Evolutionary conservation across 345 rosid genomes (phyloP).

Genomic region (Adansonia digitata): DNA sequence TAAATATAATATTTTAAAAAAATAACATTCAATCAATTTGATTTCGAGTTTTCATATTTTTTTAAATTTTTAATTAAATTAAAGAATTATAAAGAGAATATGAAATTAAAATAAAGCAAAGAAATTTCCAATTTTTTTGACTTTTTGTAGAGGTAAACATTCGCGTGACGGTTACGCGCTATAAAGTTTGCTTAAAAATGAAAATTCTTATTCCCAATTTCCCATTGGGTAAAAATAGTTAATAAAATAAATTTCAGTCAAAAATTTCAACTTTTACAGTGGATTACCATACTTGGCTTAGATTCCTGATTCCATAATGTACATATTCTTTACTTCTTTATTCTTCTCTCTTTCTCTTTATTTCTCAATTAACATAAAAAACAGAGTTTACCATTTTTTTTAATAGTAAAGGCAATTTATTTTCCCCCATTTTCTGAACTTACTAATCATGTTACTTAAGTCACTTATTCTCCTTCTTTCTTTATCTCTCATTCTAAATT

Average conservation of each 20-base stretch:
- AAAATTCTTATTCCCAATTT: no score
- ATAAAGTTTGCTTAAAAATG: no score
- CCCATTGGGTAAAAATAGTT: not conserved
- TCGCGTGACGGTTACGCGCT: no score
- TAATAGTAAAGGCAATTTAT: not conserved
- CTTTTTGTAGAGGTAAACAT: no score
- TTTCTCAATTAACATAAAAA: no score
- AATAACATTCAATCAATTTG: no score
- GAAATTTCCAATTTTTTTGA: not conserved
- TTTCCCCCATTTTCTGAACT: constrained; percentile 11
- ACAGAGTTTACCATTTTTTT: not conserved
- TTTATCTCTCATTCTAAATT: not conserved
- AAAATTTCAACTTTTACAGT: no score
- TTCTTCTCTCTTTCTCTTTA: no score
- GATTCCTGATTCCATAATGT: constrained; percentile 35
- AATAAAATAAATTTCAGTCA: not conserved
- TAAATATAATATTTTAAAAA: no score
- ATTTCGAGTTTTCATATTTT: no score
- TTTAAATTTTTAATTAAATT: not conserved
- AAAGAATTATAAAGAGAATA: no score
- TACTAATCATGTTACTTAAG: constrained; percentile 3
- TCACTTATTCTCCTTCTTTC: not conserved
- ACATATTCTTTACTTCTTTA: constrained; percentile 1
- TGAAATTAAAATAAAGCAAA: not conserved
- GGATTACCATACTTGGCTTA: no score